Base-by-base conservation (phyloP, 2,329 filamentous ascomycete species). In the Alternaria ethzedia region DNA sequence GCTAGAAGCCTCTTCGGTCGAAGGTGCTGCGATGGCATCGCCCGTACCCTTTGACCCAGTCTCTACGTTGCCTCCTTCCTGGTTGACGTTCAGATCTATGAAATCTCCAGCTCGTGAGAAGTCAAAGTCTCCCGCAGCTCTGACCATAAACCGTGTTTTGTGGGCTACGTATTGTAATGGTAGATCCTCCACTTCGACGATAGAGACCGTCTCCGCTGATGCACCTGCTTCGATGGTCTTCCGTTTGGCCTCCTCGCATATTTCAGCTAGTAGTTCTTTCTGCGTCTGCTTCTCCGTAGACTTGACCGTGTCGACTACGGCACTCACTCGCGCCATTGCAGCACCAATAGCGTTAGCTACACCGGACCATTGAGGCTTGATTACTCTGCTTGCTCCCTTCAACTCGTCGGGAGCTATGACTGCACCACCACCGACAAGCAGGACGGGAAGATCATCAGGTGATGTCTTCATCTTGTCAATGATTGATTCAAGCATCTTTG, bases 321-420 rank as follows among this genome's bases (percentile, higher is more conserved):
- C 70, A 61, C 86, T 88, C 3, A 90, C 87, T 43, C 86, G 80
- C 2, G 88, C 87, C 61, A 87, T 88, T 1, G 88, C 88, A 9
- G 88, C 88, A 2, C 88, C 88, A 10, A 90, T 88, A 0, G 88
- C 88, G 70, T 90, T 90, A 9, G 89, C 88, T 2, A 90, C 86
- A 4, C 83, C 84, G 2, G 86, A 85, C 80, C 83, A 88, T 44
- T 83, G 78, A 0, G 87, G 87, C 65, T 86, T 87, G 47, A 88
- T 75, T 2, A 90, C 85, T 30, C 78, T 81, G 63, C 85, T 87
- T 9, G 87, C 87, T 2, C 88, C 88, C 30, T 80, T 78, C 0
- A 90, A 79, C n/a, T 82, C 75, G 36, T 86, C 81, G 0, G 87
- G 87, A 0, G 86, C 85, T 46, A 90, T 83, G 10, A 90, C 80